These are phyloP conservation scores for Parietichytrium sp. DNA, from an alignment of 108 stramenopile species.

Conservation along the genomic window DNA sequence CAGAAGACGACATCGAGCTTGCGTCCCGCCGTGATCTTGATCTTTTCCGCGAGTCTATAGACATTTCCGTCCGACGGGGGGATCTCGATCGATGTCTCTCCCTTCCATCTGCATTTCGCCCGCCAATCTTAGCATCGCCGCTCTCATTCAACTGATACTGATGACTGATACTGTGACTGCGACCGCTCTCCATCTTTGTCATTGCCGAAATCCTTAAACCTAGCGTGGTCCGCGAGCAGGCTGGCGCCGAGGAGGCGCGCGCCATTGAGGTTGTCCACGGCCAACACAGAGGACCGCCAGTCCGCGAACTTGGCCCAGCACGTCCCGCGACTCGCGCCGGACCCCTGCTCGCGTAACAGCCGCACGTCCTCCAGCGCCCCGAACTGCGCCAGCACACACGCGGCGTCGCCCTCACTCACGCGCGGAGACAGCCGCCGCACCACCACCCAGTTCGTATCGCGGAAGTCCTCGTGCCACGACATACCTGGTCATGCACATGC, in stretches of 20 bases:
- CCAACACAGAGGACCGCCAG: conserved; percentile 83
- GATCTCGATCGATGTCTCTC: too few species aligned
- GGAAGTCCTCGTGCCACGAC: conserved; percentile 95
- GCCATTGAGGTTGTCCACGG: conserved; percentile 94
- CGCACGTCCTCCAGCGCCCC: conserved; percentile 87
- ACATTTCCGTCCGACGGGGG: too few species aligned
- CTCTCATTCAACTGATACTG: too few species aligned
- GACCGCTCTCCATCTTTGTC: conserved; percentile 69
- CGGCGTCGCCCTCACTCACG: conserved; percentile 93
- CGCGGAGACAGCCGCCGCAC: conserved; percentile 79
- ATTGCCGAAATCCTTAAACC: conserved; percentile 83
- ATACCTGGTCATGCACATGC: too few species aligned
- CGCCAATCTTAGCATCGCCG: too few species aligned
- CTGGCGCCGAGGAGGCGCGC: conserved; percentile 72
- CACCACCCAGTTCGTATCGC: conserved; percentile 90
- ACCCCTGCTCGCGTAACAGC: conserved; percentile 85
- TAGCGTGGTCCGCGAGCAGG: conserved; percentile 88
- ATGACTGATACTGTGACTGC: too few species aligned
- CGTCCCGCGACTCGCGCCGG: conserved; percentile 84
- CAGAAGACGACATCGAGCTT: too few species aligned
- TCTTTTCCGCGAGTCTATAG: too few species aligned
- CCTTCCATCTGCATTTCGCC: too few species aligned
- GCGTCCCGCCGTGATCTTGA: too few species aligned
- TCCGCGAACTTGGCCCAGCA: conserved; percentile 88
- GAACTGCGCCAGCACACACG: conserved; percentile 87